Conservation (phyloP, 805 yeast genomes). For the Ogataea henricii region DNA sequence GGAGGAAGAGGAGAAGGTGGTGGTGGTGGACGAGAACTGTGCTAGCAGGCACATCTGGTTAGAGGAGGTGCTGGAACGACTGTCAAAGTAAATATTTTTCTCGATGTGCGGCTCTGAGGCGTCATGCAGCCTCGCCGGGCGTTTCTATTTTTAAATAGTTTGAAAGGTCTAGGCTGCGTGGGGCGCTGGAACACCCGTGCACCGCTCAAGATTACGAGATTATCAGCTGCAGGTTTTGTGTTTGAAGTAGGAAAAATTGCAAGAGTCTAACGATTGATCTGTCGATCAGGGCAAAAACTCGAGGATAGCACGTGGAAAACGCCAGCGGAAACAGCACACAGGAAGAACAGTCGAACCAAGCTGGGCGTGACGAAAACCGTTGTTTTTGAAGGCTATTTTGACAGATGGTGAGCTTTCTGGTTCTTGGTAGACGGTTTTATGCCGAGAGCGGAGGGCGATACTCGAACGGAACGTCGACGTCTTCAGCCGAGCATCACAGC, state of each 20-base stretch:
- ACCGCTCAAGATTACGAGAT: background rate
- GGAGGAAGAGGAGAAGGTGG: background rate
- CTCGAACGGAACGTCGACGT: slow-evolving; percentile 10
- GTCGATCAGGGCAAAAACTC: background rate
- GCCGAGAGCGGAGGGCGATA: slow-evolving; percentile 12
- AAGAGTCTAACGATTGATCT: background rate
- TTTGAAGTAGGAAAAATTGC: background rate
- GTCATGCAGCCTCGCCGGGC: background rate
- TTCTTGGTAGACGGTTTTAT: slow-evolving; percentile 14
- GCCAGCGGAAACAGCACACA: background rate
- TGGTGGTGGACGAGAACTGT: background rate
- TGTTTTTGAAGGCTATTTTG: background rate
- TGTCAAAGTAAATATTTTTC: background rate
- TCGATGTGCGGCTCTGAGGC: background rate
- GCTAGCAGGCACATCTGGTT: background rate
- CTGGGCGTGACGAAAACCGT: background rate
- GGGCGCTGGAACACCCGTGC: background rate
- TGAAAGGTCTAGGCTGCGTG: slow-evolving; percentile 3
- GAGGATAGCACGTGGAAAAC: background rate
- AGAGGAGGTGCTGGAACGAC: background rate
- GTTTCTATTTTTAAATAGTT: background rate
- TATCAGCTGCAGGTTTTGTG: background rate
- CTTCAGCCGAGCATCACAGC: background rate
- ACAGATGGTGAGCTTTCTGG: slow-evolving; percentile 16
- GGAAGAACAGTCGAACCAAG: background rate